phyloP scores from a whole-genome alignment of 352 stramenopile species.

The Pilasporangium apinafurcum region DNA sequence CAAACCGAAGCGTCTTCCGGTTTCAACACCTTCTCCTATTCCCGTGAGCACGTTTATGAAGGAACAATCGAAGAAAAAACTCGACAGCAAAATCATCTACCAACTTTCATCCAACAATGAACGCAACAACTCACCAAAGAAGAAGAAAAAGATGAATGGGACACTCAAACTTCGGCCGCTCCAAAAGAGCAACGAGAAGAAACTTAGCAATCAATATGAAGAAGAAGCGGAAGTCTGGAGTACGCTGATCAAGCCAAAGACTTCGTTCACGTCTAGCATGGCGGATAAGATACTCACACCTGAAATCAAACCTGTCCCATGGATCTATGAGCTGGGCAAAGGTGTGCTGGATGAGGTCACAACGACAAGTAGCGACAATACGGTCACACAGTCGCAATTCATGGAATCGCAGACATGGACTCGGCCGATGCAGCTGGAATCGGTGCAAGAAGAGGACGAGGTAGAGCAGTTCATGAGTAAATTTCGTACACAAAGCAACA shows the following conservation, averaged over 20 bases:
- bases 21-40: constrained; percentile 15
- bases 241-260: too few relatives aligned
- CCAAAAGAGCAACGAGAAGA: constrained; percentile 8
- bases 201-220: constrained; percentile 16
- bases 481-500: constrained; percentile 3
- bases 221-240: too few relatives aligned
- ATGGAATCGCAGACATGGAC: not conserved
- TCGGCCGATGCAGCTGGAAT: constrained; percentile 6
- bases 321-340: constrained; percentile 39
- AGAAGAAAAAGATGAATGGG: constrained; percentile 9
- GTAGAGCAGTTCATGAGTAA: constrained; percentile 3
- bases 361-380: not conserved
- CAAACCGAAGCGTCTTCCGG: constrained; percentile 36
- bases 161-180: constrained; percentile 16
- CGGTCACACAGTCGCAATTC: not conserved
- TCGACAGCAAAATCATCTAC: not conserved
- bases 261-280: too few relatives aligned
- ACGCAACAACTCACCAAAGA: constrained; percentile 3
- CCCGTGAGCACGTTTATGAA: not conserved
- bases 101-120: not conserved
- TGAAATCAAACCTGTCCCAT: constrained; percentile 56
- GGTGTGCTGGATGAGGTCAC: constrained; percentile 18
- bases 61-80: not conserved
- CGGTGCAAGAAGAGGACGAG: constrained; percentile 15
- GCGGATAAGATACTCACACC: too few relatives aligned